These are phyloP conservation scores for Penicillium hesseltinei DNA, from an alignment of 2,329 filamentous ascomycete genomes.

Conservation along the genomic window DNA sequence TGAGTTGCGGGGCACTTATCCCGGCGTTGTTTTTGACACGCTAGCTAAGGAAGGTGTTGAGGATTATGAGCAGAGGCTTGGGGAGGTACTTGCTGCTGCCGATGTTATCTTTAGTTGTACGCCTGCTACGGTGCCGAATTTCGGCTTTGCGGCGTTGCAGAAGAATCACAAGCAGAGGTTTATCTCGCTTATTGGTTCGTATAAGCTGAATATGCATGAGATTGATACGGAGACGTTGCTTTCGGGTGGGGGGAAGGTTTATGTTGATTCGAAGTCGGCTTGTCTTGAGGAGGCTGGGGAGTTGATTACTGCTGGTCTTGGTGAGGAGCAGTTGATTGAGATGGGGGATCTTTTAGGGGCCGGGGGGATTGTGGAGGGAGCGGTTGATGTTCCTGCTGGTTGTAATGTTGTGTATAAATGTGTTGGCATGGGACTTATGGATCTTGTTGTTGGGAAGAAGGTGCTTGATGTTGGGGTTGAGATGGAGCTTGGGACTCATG, in stretches of 20 bases:
- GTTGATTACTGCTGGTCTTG: conserved; percentile 42
- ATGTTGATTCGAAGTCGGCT: conserved; percentile 59
- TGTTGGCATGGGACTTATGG: conserved; percentile 53
- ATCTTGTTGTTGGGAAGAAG: conserved; percentile 47
- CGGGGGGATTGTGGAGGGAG: conserved; percentile 7
- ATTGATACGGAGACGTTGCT: conserved; percentile 47
- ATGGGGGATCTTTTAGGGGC: conserved; percentile 41
- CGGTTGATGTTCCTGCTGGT: conserved; percentile 28
- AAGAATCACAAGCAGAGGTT: conserved; percentile 42
- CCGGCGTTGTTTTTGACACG: conserved; percentile 32
- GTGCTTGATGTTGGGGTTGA: conserved; percentile 39
- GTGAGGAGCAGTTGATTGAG: conserved; percentile 41
- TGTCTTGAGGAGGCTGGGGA: conserved; percentile 50
- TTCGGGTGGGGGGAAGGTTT: conserved; percentile 62
- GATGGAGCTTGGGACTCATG: conserved; percentile 32
- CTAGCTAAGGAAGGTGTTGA: conserved; percentile 64
- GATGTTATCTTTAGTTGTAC: conserved; percentile 53
- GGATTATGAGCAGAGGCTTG: conserved; percentile 36
- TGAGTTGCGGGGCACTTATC: conserved; percentile 38
- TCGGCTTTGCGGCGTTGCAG: conserved; percentile 38
- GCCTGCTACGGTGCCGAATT: conserved; percentile 46
- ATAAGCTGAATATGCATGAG: conserved; percentile 55
- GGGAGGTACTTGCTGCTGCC: conserved; percentile 30
- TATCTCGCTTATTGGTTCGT: conserved; percentile 54
- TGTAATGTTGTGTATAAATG: conserved; percentile 51